Conservation (phyloP, 352 stramenopile genomes). For the Phytophthora sp. region DNA sequence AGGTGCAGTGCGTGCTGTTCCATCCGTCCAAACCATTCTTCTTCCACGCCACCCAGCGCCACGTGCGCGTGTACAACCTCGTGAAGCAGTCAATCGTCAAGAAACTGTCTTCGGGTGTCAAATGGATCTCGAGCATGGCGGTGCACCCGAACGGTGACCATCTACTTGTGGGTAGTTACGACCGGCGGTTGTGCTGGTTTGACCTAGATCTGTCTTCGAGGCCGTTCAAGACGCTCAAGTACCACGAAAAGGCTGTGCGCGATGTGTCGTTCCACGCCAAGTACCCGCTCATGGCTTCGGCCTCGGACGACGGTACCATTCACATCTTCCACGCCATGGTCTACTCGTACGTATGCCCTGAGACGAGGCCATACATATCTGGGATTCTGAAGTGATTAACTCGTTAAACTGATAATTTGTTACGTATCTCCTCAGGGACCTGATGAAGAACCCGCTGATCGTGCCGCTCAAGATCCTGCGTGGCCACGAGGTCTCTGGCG, state of each 20-base stretch:
- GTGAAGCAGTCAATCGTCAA: slow-evolving; percentile 98
- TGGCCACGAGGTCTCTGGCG: slow-evolving; percentile 93
- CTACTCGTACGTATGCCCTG: slow-evolving; percentile 91
- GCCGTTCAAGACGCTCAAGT: slow-evolving; percentile 99
- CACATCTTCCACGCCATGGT: slow-evolving; percentile 99
- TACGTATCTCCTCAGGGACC: slow-evolving; percentile 73
- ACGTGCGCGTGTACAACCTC: slow-evolving; percentile 99
- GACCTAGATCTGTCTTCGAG: slow-evolving; percentile 98
- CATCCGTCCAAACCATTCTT: slow-evolving; percentile 99
- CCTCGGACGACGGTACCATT: slow-evolving; percentile 98
- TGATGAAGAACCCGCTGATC: slow-evolving; percentile 99
- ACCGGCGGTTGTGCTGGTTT: slow-evolving; percentile 99
- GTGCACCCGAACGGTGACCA: slow-evolving; percentile 99
- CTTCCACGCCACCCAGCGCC: slow-evolving; percentile 98
- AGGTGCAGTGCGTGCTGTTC: slow-evolving; percentile 97
- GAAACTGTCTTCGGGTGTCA: slow-evolving; percentile 96
- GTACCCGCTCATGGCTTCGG: slow-evolving; percentile 99
- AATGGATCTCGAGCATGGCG: slow-evolving; percentile 99
- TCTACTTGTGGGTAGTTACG: slow-evolving; percentile 97
- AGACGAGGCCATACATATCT: slow-evolving; percentile 26
- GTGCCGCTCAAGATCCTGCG: slow-evolving; percentile 99
- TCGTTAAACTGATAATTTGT: too few relatives aligned
- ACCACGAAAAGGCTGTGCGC: slow-evolving; percentile 97
- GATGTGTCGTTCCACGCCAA: slow-evolving; percentile 93
- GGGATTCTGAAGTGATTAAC: slow-evolving; percentile 9